phyloP scores from a whole-genome alignment of 163 green algal genomes.

The Scenedesmus sp. region DNA sequence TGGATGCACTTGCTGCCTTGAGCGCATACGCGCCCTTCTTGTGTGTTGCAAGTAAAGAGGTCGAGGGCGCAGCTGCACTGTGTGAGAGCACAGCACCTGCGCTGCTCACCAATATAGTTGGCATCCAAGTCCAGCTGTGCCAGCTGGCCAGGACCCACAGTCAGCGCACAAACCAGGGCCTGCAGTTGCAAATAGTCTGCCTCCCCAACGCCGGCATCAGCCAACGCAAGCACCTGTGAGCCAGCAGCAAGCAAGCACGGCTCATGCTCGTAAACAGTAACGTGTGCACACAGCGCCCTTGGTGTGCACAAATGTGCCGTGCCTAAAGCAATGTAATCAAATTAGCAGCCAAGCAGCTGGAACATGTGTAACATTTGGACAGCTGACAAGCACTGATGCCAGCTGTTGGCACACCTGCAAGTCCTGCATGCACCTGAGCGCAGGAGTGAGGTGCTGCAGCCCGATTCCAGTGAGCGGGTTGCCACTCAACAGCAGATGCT shows the following conservation, averaged over 20 bases:
- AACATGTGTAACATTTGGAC: too few species aligned
- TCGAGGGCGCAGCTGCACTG: background rate
- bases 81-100: background rate
- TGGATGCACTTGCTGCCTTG: too few species aligned
- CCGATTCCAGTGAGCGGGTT: slow-evolving; percentile 13
- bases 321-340: too few species aligned
- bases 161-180: slow-evolving; percentile 25
- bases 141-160: background rate
- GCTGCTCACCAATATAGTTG: slow-evolving; percentile 43
- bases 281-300: background rate
- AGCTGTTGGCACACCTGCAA: slow-evolving; percentile 18
- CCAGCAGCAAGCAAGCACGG: background rate
- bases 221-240: slow-evolving; percentile 29
- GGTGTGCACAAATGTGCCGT: background rate
- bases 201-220: slow-evolving; percentile 24
- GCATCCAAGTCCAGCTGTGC: slow-evolving; percentile 32
- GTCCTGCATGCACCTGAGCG: background rate
- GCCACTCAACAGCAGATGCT: slow-evolving; percentile 42
- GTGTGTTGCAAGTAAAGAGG: too few species aligned
- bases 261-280: background rate
- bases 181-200: slow-evolving; percentile 30
- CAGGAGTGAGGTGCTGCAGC: slow-evolving; percentile 19
- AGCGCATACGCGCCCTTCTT: too few species aligned
- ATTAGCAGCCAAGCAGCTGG: too few species aligned
- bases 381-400: background rate